These are phyloP conservation scores for Trifolium fragiferum DNA, from an alignment of 306 rosid species.

Conservation along the genomic window DNA sequence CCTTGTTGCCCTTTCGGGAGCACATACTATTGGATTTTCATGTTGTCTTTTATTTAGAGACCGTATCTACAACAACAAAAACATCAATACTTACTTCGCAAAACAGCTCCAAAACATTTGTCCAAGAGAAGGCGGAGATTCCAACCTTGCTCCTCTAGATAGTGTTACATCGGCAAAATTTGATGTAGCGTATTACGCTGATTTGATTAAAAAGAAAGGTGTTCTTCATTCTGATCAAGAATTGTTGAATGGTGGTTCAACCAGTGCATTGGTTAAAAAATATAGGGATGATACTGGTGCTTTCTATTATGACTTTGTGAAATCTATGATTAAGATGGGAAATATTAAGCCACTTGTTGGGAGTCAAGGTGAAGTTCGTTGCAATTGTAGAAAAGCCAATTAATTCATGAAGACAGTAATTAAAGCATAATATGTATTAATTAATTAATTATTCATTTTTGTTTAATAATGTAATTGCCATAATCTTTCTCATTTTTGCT, in stretches of 20 bases:
- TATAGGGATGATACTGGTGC: slow-evolving; percentile 20
- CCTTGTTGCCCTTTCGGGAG: slow-evolving; percentile 51
- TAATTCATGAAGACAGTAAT: neutral
- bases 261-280: slow-evolving; percentile 38
- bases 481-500: too few relatives aligned
- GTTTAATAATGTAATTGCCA: too few relatives aligned
- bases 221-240: slow-evolving; percentile 59
- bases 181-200: slow-evolving; percentile 30
- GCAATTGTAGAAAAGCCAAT: slow-evolving; percentile 47
- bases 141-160: slow-evolving; percentile 51
- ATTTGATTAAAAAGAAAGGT: slow-evolving; percentile 45
- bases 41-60: slow-evolving; percentile 35
- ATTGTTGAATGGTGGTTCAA: slow-evolving; percentile 49
- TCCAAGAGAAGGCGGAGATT: slow-evolving; percentile 50
- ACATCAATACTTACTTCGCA: slow-evolving; percentile 45
- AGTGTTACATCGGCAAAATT: slow-evolving; percentile 27
- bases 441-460: too few relatives aligned
- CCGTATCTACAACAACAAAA: slow-evolving; percentile 44
- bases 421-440: too few relatives aligned
- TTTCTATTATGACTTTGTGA: slow-evolving; percentile 44
- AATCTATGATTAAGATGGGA: slow-evolving; percentile 61
- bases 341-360: slow-evolving; percentile 57
- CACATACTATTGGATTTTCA: slow-evolving; percentile 54
- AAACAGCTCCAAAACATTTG: slow-evolving; percentile 31
- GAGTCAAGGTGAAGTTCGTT: slow-evolving; percentile 50